A percentile compares a stretch with the other conserved stretches of the same genome.
These are phyloP conservation scores for Penicillium ucsense DNA, from an alignment of 495 filamentous ascomycete genomes.

Conservation along the genomic window DNA sequence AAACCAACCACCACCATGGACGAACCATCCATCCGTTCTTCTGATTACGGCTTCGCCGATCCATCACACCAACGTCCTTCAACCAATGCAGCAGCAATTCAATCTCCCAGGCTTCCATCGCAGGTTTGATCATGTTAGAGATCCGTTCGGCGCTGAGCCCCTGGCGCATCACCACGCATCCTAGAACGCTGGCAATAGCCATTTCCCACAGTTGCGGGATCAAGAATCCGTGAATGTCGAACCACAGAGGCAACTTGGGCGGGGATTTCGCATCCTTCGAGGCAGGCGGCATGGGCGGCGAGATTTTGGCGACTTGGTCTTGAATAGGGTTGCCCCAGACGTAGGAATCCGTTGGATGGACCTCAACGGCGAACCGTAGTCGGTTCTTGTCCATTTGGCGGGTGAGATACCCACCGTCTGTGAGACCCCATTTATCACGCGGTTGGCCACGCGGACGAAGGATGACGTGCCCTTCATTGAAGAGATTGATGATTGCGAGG, in stretches of 20 bases:
- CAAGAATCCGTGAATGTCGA: constrained; percentile 60
- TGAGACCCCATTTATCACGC: constrained; percentile 61
- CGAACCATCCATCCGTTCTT: constrained; percentile 35
- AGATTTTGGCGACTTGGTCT: constrained; percentile 7
- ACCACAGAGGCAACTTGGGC: constrained; percentile 63
- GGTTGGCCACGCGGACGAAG: constrained; percentile 48
- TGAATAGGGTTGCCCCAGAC: constrained; percentile 48
- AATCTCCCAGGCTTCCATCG: constrained; percentile 59
- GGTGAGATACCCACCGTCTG: constrained; percentile 61
- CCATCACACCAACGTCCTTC: constrained; percentile 35
- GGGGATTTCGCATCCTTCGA: not conserved
- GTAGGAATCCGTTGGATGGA: constrained; percentile 48
- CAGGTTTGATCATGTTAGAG: constrained; percentile 45
- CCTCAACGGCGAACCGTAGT: constrained; percentile 51
- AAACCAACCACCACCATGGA: constrained; percentile 65
- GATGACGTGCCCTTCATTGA: constrained; percentile 48
- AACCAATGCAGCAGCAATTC: constrained; percentile 58
- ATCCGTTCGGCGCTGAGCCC: constrained; percentile 45
- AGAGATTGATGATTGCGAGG: constrained; percentile 59
- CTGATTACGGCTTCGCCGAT: constrained; percentile 15
- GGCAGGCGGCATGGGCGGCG: constrained; percentile 19
- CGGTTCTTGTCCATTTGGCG: constrained; percentile 57
- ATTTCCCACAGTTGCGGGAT: constrained; percentile 55
- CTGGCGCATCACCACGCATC: constrained; percentile 50
- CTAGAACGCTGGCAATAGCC: constrained; percentile 47